Evolutionary conservation across 2,329 filamentous ascomycete species (phyloP).

Genomic region (Apiospora pterosperma): DNA sequence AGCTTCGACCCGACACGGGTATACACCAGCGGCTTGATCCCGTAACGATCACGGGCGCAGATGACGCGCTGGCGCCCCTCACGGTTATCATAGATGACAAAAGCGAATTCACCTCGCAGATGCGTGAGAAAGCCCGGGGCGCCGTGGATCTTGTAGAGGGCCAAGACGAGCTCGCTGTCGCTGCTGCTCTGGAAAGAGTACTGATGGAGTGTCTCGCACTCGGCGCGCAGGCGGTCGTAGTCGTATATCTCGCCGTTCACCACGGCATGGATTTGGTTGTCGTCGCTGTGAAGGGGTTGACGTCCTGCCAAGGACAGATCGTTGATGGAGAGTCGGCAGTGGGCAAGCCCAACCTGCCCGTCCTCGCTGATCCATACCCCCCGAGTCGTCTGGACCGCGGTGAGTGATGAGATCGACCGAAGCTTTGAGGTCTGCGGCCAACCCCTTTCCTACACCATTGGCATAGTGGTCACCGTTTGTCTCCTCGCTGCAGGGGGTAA

Average conservation of each 20-base stretch:
- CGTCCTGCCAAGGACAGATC: conserved; percentile 43
- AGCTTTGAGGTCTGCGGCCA: too few species aligned
- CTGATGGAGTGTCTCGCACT: conserved; percentile 27
- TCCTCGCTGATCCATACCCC: background rate
- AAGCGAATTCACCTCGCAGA: conserved; percentile 52
- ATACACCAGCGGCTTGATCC: conserved; percentile 55
- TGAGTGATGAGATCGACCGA: background rate
- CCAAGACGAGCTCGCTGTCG: conserved; percentile 46
- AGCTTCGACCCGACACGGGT: conserved; percentile 38
- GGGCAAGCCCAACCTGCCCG: conserved; percentile 34
- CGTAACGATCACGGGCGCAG: conserved; percentile 52
- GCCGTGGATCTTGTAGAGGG: conserved; percentile 45
- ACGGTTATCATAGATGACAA: conserved; percentile 48
- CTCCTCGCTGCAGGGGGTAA: too few species aligned
- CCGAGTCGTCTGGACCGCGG: background rate
- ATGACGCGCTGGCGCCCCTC: conserved; percentile 32
- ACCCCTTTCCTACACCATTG: too few species aligned
- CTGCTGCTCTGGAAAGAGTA: conserved; percentile 40
- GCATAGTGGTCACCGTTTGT: too few species aligned
- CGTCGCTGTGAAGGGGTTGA: conserved; percentile 42
- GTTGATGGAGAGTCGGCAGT: conserved; percentile 49
- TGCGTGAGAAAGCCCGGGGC: conserved; percentile 31
- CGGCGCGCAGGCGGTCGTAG: conserved; percentile 36
- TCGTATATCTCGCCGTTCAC: conserved; percentile 60
- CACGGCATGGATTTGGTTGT: conserved; percentile 45